phyloP scores from a whole-genome alignment of 768 basidiomycete genomes.

The Lactarius psammicola region DNA sequence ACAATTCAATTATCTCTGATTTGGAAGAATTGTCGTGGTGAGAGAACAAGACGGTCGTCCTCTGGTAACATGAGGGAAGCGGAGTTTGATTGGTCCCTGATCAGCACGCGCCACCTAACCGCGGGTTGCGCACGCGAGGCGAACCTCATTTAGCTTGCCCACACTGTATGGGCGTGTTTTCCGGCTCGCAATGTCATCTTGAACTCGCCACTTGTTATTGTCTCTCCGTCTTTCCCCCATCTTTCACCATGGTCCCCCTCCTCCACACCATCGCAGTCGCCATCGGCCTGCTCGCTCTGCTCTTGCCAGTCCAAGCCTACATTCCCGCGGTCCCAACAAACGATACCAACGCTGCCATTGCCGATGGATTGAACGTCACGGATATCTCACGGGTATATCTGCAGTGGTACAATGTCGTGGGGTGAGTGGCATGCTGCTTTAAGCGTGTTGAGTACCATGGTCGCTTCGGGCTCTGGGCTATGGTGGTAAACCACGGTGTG shows the following conservation, averaged over 20 bases:
- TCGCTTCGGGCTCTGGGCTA: neutral
- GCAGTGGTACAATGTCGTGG: conserved; percentile 57
- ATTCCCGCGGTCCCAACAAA: conserved; percentile 76
- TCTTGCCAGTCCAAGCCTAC: conserved; percentile 44
- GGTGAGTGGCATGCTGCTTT: conserved; percentile 11
- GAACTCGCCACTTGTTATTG: neutral
- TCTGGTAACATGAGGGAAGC: neutral
- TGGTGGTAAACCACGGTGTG: neutral
- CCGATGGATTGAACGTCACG: conserved; percentile 49
- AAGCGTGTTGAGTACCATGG: neutral
- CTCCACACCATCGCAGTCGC: neutral
- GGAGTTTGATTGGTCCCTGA: neutral
- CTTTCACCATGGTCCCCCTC: conserved; percentile 5
- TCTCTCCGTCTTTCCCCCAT: neutral
- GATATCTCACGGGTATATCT: conserved; percentile 58
- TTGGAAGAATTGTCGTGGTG: too few relatives aligned
- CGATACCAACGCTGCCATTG: conserved; percentile 46
- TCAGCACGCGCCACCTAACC: neutral
- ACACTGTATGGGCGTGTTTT: conserved; percentile 12
- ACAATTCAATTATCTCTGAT: neutral
- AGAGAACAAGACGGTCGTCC: too few relatives aligned
- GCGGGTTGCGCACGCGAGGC: neutral
- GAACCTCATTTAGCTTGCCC: neutral
- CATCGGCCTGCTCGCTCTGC: conserved; percentile 12
- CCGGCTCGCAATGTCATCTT: neutral